A percentile compares a stretch with the other conserved stretches of the same genome.
Conservation (phyloP, 2,329 filamentous ascomycete species). For the Geoglossum cookeanum region DNA sequence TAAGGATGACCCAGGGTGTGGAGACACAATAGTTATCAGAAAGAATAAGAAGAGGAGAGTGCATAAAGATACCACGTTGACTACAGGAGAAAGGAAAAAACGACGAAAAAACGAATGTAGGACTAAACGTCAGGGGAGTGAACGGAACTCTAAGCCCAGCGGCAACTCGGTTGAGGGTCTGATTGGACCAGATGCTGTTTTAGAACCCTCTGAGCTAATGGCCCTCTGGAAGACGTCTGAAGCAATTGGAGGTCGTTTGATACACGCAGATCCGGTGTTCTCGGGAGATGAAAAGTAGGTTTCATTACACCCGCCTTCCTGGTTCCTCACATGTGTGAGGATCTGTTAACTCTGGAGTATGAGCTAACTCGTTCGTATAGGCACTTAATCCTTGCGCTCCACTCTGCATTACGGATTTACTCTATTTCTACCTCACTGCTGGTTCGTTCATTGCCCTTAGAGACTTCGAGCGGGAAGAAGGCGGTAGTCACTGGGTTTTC, state of each 20-base stretch:
- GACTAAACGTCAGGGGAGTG: neutral
- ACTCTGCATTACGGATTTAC: conserved; percentile 61
- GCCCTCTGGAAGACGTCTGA: conserved; percentile 27
- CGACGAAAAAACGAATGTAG: neutral
- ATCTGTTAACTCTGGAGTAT: conserved; percentile 17
- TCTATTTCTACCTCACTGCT: conserved; percentile 65
- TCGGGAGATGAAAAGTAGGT: conserved; percentile 35
- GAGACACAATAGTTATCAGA: neutral
- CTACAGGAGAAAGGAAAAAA: neutral
- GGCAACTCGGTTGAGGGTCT: neutral
- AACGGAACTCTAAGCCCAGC: too few species aligned
- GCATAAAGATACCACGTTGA: neutral
- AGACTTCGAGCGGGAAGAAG: conserved; percentile 19
- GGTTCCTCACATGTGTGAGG: neutral
- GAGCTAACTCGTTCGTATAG: conserved; percentile 22
- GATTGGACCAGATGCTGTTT: neutral
- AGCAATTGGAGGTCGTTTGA: conserved; percentile 34
- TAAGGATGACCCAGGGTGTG: neutral
- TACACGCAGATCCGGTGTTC: conserved; percentile 36
- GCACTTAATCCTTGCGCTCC: conserved; percentile 55
- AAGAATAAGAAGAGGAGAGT: neutral
- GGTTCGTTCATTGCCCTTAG: conserved; percentile 46
- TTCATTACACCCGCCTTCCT: neutral
- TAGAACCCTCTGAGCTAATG: neutral
- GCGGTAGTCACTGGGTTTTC: conserved; percentile 28